A percentile compares a stretch with the other conserved stretches of the same genome.
Conservation (phyloP, 345 rosid species). For the Eucalyptus paniculata region DNA sequence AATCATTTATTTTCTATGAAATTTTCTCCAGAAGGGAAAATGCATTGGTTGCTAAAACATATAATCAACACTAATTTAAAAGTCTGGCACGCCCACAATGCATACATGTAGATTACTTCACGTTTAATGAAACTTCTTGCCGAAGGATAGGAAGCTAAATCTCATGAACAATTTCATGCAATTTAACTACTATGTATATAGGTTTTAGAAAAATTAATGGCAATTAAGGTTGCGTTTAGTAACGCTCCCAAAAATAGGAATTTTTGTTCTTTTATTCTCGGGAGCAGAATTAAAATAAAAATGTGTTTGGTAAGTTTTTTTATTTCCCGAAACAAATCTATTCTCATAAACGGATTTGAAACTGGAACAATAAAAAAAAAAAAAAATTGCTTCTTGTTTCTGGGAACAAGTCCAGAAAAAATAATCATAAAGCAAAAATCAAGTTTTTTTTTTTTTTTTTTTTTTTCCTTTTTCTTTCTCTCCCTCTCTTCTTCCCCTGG, state of each 20-base stretch:
- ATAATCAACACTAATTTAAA: background rate
- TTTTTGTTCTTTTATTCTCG: rapidly evolving
- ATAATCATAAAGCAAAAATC: too few relatives aligned
- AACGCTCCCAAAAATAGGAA: too few relatives aligned
- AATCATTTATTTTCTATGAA: too few relatives aligned
- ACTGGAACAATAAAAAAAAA: rapidly evolving
- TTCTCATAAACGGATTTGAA: rapidly evolving
- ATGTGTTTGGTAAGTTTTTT: too few relatives aligned
- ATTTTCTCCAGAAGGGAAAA: background rate
- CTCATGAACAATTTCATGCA: background rate
- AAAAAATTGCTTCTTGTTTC: too few relatives aligned
- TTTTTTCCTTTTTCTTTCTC: rapidly evolving
- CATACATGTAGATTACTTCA: background rate
- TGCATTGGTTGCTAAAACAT: background rate
- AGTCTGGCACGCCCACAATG: background rate
- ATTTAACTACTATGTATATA: background rate
- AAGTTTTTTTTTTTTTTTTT: too few relatives aligned
- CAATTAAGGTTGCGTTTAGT: too few relatives aligned
- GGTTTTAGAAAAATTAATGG: background rate
- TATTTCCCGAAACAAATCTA: rapidly evolving
- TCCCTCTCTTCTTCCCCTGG: too few relatives aligned
- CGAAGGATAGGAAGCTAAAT: background rate
- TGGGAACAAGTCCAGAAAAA: rapidly evolving
- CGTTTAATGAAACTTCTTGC: background rate
- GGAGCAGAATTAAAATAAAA: too few relatives aligned